A percentile compares a stretch with the other conserved stretches of the same genome.
Conservation (phyloP, 306 rosid species). For the Pyrus bretschneideri region DNA sequence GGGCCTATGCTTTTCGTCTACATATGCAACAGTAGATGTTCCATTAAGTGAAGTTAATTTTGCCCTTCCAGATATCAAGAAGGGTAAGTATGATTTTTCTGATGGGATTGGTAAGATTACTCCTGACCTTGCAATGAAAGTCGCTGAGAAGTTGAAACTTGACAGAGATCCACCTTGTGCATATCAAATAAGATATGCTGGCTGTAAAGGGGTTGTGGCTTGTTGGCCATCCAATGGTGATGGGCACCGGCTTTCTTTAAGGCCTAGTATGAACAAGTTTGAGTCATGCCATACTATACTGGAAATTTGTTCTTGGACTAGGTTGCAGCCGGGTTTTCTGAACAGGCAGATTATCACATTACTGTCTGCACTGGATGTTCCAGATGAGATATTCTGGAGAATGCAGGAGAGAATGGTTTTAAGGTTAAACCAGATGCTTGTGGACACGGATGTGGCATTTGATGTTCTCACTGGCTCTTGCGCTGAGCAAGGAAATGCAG, state of each 20-base stretch:
- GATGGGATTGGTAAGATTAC: slow-evolving; percentile 84
- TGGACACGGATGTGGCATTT: slow-evolving; percentile 55
- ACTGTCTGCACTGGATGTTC: slow-evolving; percentile 56
- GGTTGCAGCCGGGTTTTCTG: slow-evolving; percentile 85
- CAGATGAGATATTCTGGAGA: slow-evolving; percentile 60
- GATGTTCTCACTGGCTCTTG: slow-evolving; percentile 77
- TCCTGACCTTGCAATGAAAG: slow-evolving; percentile 75
- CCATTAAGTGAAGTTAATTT: slow-evolving; percentile 33
- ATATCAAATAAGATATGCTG: slow-evolving; percentile 84
- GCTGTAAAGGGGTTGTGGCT: slow-evolving; percentile 85
- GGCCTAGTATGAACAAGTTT: slow-evolving; percentile 75
- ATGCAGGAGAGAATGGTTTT: slow-evolving; percentile 78
- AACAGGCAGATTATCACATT: slow-evolving; percentile 76
- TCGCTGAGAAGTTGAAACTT: slow-evolving; percentile 63
- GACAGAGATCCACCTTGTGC: slow-evolving; percentile 56
- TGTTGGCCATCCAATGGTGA: slow-evolving; percentile 67
- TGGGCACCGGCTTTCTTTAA: slow-evolving; percentile 51
- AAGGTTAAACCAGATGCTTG: slow-evolving; percentile 49
- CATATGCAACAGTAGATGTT: slow-evolving; percentile 83
- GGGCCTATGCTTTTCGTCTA: slow-evolving; percentile 87
- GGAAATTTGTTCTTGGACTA: slow-evolving; percentile 87
- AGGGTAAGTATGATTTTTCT: slow-evolving; percentile 52
- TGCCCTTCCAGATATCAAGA: slow-evolving; percentile 45
- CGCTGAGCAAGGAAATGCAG: slow-evolving; percentile 74
- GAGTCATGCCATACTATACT: slow-evolving; percentile 41